A percentile compares a stretch with the other conserved stretches of the same genome.
Evolutionary conservation across 768 basidiomycete species (phyloP).

Genomic region (Termitomyces sp.): DNA sequence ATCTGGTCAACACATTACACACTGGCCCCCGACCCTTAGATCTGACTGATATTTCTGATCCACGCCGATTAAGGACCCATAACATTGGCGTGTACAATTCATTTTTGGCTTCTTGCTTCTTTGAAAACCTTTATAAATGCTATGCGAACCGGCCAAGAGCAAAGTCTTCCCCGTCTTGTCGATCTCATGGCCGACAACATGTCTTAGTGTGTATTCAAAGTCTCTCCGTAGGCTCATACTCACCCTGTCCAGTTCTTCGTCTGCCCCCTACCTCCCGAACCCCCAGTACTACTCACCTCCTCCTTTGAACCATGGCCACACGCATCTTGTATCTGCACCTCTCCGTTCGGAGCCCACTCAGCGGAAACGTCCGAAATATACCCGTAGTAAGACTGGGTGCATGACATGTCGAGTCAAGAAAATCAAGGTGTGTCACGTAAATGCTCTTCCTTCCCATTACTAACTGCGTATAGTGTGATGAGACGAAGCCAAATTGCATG

Average conservation of each 20-base stretch:
- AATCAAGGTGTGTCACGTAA: conserved; percentile 70
- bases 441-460: conserved; percentile 3
- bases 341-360: conserved; percentile 48
- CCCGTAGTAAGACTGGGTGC: conserved; percentile 92
- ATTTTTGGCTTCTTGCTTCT: conserved; percentile 37
- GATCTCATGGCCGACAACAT: conserved; percentile 49
- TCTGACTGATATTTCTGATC: conserved; percentile 61
- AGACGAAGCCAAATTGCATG: conserved; percentile 83
- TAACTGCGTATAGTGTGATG: conserved; percentile 67
- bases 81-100: conserved; percentile 37
- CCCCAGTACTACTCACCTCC: conserved; percentile 38
- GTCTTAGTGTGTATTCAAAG: conserved; percentile 45
- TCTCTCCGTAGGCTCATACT: conserved; percentile 18
- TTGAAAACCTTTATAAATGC: conserved; percentile 49
- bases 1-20: conserved; percentile 37
- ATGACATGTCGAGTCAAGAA: conserved; percentile 92
- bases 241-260: conserved; percentile 27
- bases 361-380: conserved; percentile 89
- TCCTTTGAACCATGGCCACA: conserved; percentile 37
- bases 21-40: conserved; percentile 63
- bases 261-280: conserved; percentile 40
- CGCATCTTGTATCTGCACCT: conserved; percentile 47
- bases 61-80: conserved; percentile 43
- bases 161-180: conserved; percentile 36
- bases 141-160: conserved; percentile 39